Evolutionary conservation across 768 basidiomycete genomes (phyloP), one percentile per base, ranked within the genome.

Genomic region (Termitomyces sp.): DNA sequence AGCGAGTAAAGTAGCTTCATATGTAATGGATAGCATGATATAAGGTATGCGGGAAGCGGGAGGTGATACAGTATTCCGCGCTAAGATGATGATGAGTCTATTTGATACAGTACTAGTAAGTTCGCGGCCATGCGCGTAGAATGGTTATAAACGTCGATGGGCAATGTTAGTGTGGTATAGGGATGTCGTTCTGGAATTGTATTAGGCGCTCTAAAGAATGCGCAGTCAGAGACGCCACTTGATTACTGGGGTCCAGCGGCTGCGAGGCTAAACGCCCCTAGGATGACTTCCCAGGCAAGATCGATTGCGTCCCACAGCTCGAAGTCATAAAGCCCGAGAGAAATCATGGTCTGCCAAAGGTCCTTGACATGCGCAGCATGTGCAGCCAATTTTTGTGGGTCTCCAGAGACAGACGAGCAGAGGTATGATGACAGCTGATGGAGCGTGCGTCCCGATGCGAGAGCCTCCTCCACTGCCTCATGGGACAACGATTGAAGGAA

Each of bases 241-340:
- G 31, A 56, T 63, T 66, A 74, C 18, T 73, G 38, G 5, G 46
- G 67, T 52, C 63, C 68, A 32, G 70, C 66, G 32, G 75, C 75
- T 33, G 77, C 78, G 46, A 80, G 64, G 62, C 78, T 79, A 58
- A 83, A 72, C 1, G 80, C 79, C 35, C 79, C 79, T 41, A 82
- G 75, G 41, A 90, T 77, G 63, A 91, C 78, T 63, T 89, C 86
- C 88, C 89, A 93, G 20, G 89, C 88, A 59, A 86, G 79, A 61
- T 91, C 86, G 60, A 94, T 72, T 31, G 82, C 82, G 51, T 84
- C 82, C 91, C 91, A 94, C 35, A 93, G 73, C 52, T 85, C 83
- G 35, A 80, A 76, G 61, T 91, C 88, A 59, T 79, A 78, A 7
- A 93, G 65, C 20, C 91, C 91, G 36, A 93, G 82, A 11, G 83